Evolutionary conservation across 345 rosid genomes (phyloP).

Genomic region (Eucalyptus tenuipes): DNA sequence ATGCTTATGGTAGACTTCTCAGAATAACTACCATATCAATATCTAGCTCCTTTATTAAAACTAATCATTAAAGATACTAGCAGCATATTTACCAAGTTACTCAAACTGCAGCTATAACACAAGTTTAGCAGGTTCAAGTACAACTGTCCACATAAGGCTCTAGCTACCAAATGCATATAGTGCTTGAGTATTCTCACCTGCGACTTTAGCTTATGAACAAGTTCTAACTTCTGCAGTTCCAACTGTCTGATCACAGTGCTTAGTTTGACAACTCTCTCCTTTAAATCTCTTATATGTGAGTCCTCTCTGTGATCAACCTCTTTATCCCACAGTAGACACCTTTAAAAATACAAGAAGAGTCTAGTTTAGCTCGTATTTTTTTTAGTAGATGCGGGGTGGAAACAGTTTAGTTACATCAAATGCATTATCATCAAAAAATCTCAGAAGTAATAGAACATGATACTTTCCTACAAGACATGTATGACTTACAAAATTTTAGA

Average conservation of each 20-base stretch:
- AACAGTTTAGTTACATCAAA: neutral
- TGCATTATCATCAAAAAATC: neutral
- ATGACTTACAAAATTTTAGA: neutral
- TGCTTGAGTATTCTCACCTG: conserved; percentile 25
- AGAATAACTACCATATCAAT: neutral
- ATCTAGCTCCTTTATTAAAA: neutral
- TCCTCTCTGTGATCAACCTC: conserved; percentile 75
- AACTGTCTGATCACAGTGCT: conserved; percentile 40
- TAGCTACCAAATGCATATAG: neutral
- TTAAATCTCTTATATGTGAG: conserved; percentile 47
- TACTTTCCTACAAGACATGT: neutral
- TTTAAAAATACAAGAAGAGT: conserved; percentile 7
- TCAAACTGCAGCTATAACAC: neutral
- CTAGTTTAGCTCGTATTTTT: neutral
- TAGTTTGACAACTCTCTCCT: conserved; percentile 62
- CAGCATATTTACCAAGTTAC: neutral
- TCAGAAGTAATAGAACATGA: neutral
- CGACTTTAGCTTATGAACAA: conserved; percentile 45
- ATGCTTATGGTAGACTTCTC: neutral
- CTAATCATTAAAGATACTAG: neutral
- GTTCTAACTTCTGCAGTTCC: conserved; percentile 53
- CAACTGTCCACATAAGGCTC: neutral
- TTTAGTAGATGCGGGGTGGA: neutral
- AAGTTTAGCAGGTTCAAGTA: neutral
- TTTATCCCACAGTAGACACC: conserved; percentile 72